Evolutionary conservation across 176 grass and related monocot genomes (phyloP).

Genomic region (Tuctoria greenei): DNA sequence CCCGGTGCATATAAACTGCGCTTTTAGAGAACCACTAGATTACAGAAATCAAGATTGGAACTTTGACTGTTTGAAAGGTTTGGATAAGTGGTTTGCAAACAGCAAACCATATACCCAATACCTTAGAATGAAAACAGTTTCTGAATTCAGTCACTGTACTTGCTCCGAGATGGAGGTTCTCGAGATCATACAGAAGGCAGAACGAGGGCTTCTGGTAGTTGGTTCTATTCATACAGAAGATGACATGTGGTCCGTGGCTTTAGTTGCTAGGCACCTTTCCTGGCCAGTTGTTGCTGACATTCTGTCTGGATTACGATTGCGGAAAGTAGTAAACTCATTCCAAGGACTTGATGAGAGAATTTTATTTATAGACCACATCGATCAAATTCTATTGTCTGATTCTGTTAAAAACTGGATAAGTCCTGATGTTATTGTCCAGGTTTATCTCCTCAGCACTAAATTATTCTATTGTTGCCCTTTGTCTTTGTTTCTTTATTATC

Average conservation of each 20-base stretch:
- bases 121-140: conserved; percentile 51
- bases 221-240: conserved; percentile 70
- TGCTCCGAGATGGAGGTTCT: conserved; percentile 57
- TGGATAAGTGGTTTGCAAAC: conserved; percentile 71
- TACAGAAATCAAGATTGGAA: conserved; percentile 60
- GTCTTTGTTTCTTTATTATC: not conserved
- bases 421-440: conserved; percentile 90
- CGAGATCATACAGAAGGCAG: conserved; percentile 61
- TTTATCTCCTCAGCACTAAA: conserved; percentile 29
- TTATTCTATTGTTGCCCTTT: conserved; percentile 16
- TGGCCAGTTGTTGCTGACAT: conserved; percentile 91
- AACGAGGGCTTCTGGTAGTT: conserved; percentile 74
- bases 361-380: conserved; percentile 78
- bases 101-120: conserved; percentile 78
- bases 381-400: conserved; percentile 82
- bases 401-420: conserved; percentile 65
- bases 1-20: conserved; percentile 90
- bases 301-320: conserved; percentile 77
- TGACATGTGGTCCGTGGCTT: conserved; percentile 71
- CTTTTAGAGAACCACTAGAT: conserved; percentile 81
- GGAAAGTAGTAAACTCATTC: conserved; percentile 58
- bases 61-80: conserved; percentile 64
- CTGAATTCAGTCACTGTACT: conserved; percentile 40
- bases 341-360: conserved; percentile 41
- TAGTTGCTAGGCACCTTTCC: conserved; percentile 75